phyloP scores from a whole-genome alignment of 768 basidiomycete genomes.

The Macrolepiota fuliginosa region DNA sequence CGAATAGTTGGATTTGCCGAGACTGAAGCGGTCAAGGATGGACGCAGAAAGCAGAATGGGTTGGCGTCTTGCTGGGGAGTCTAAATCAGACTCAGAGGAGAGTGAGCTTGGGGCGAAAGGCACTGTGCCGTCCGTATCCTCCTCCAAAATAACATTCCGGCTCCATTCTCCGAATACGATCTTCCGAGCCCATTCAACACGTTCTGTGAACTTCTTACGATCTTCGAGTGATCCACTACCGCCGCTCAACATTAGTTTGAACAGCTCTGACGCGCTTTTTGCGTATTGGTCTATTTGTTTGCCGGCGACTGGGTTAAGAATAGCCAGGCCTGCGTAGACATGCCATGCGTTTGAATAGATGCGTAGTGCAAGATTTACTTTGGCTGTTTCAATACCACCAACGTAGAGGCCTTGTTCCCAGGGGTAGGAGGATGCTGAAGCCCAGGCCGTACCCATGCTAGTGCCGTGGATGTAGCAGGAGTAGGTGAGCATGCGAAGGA shows the following conservation, averaged over 20 bases:
- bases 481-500: background rate
- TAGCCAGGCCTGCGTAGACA: constrained; percentile 98
- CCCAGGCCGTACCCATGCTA: constrained; percentile 99
- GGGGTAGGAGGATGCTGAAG: constrained; percentile 71
- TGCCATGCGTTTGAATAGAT: constrained; percentile 99
- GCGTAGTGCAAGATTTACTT: constrained; percentile 94
- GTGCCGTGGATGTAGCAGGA: background rate
- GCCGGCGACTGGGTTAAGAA: constrained; percentile 89
- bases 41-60: constrained; percentile 85
- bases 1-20: constrained; percentile 43
- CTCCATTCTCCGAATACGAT: constrained; percentile 65
- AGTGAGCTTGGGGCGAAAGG: too few relatives aligned
- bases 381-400: constrained; percentile 96
- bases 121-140: background rate
- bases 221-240: constrained; percentile 35
- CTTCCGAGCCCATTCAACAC: constrained; percentile 73
- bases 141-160: background rate
- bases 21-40: constrained; percentile 85
- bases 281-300: constrained; percentile 92
- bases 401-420: constrained; percentile 97
- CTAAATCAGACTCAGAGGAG: too few relatives aligned
- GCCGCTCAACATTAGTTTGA: constrained; percentile 89
- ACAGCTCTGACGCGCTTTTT: constrained; percentile 80
- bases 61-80: constrained; percentile 23
- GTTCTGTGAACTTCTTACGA: constrained; percentile 52